phyloP scores from a whole-genome alignment of 768 basidiomycete genomes.

The Termitomyces sp. region DNA sequence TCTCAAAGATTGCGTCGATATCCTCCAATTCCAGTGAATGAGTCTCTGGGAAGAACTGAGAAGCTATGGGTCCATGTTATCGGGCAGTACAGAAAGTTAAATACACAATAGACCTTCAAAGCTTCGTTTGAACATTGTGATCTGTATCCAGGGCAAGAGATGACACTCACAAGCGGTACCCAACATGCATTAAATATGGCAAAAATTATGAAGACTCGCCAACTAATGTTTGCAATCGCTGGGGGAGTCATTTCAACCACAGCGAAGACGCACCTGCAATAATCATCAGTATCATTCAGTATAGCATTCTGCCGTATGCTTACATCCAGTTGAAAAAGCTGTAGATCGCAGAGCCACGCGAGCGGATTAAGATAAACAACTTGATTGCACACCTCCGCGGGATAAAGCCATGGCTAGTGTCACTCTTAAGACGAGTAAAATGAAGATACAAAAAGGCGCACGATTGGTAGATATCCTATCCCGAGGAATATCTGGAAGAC shows the following conservation, averaged over 20 bases:
- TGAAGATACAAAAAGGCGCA: conserved; percentile 12
- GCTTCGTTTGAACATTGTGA: background rate
- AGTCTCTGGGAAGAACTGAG: conserved; percentile 28
- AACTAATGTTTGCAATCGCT: conserved; percentile 35
- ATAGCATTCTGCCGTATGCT: background rate
- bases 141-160: background rate
- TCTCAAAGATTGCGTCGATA: conserved; percentile 33
- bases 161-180: conserved; percentile 32
- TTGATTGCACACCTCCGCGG: conserved; percentile 20
- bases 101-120: conserved; percentile 10
- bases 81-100: background rate
- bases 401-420: conserved; percentile 27
- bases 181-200: conserved; percentile 38
- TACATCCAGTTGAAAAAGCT: conserved; percentile 28
- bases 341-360: conserved; percentile 27
- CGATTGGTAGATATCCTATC: conserved; percentile 32
- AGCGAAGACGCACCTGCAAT: conserved; percentile 27
- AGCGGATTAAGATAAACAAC: conserved; percentile 18
- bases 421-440: background rate
- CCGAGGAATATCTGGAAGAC: conserved; percentile 36
- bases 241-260: conserved; percentile 37
- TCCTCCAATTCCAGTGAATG: conserved; percentile 33
- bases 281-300: background rate
- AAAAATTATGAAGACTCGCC: conserved; percentile 41
- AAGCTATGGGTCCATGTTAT: background rate